These are phyloP conservation scores for Penicillium soppii DNA, from an alignment of 495 filamentous ascomycete species.

Conservation along the genomic window DNA sequence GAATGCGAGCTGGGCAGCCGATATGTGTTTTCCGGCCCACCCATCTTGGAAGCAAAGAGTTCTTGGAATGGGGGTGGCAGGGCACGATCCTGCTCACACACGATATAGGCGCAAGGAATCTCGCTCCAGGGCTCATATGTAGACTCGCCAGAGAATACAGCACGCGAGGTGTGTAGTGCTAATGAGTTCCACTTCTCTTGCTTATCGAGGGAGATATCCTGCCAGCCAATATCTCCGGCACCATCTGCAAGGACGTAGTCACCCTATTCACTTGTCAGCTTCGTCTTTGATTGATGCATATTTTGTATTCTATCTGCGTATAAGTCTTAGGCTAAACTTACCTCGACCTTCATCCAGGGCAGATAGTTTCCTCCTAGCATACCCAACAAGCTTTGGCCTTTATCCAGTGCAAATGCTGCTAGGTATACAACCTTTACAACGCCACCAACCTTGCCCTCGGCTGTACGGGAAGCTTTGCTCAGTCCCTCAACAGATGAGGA, in stretches of 20 bases:
- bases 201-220: constrained; percentile 21
- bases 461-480: too few relatives aligned
- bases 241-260: constrained; percentile 22
- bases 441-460: too few relatives aligned
- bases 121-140: constrained; percentile 25
- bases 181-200: constrained; percentile 16
- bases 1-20: constrained; percentile 28
- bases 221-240: constrained; percentile 14
- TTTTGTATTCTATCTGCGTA: too few relatives aligned
- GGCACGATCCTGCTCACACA: constrained; percentile 30
- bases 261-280: constrained; percentile 12
- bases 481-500: constrained; percentile 43
- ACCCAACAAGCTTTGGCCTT: constrained; percentile 27
- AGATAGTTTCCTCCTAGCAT: constrained; percentile 25
- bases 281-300: not conserved
- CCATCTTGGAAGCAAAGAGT: too few relatives aligned
- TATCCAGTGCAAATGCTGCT: constrained; percentile 31
- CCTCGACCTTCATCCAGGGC: constrained; percentile 30
- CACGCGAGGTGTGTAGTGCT: constrained; percentile 20
- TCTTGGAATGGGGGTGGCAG: constrained; percentile 33
- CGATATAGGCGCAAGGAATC: constrained; percentile 32
- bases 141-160: constrained; percentile 24
- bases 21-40: constrained; percentile 18
- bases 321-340: constrained; percentile 6
- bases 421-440: constrained; percentile 42